Conservation (phyloP, 1,139 yeast genomes). For the Waltiozyma sp. region DNA sequence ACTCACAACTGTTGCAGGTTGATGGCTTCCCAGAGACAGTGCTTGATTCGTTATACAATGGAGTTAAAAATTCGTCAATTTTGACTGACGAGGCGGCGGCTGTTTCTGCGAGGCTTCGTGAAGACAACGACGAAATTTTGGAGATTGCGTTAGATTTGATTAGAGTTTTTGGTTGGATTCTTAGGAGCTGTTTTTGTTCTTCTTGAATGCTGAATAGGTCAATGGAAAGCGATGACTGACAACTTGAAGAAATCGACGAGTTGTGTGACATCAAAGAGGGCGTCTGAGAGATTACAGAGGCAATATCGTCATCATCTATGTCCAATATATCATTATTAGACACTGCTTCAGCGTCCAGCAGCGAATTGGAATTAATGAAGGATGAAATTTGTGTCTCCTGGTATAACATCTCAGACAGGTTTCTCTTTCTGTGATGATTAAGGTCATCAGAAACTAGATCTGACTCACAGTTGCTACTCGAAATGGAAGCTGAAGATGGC, state of each 20-base stretch:
- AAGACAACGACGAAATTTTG: background rate
- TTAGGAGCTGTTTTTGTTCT: background rate
- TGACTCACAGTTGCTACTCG: background rate
- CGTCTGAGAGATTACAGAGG: background rate
- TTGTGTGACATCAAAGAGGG: background rate
- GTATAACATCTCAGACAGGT: background rate
- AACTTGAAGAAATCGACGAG: background rate
- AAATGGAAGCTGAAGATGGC: background rate
- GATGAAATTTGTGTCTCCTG: background rate
- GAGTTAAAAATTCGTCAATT: background rate
- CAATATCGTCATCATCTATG: background rate
- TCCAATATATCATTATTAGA: background rate
- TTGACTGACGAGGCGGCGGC: background rate
- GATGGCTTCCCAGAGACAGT: too few relatives aligned
- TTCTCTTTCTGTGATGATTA: background rate
- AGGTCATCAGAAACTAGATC: background rate
- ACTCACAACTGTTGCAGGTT: background rate
- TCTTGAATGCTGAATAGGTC: background rate
- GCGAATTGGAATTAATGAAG: background rate
- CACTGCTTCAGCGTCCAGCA: background rate
- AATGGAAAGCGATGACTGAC: background rate
- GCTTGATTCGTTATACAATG: background rate
- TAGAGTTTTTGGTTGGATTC: background rate
- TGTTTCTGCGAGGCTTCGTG: background rate
- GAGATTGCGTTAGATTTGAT: background rate